phyloP scores from a whole-genome alignment of 2,329 filamentous ascomycete genomes.

The Seiridium cupressi region DNA sequence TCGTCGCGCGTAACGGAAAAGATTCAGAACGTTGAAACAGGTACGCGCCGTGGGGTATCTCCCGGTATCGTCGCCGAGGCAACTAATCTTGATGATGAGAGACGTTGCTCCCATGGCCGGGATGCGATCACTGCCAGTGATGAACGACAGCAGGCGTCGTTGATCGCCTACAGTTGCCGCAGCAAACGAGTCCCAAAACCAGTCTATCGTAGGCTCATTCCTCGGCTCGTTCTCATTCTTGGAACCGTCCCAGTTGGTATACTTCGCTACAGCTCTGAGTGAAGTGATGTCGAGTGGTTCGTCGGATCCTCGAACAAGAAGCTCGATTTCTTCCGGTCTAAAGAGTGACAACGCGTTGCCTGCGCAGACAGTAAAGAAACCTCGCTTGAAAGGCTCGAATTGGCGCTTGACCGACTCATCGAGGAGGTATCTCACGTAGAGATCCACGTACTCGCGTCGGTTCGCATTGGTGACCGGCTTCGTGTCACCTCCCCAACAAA shows the following conservation, averaged over 20 bases:
- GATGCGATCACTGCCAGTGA: constrained; percentile 87
- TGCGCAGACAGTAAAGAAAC: constrained; percentile 89
- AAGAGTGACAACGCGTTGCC: constrained; percentile 87
- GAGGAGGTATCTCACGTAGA: constrained; percentile 78
- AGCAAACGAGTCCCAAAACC: constrained; percentile 88
- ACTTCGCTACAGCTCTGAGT: constrained; percentile 73
- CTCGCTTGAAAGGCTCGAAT: constrained; percentile 91
- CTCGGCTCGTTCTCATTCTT: constrained; percentile 41
- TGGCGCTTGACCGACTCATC: constrained; percentile 76
- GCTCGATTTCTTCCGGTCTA: constrained; percentile 86
- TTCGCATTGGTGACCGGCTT: constrained; percentile 81
- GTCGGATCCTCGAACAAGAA: constrained; percentile 81
- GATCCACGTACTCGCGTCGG: constrained; percentile 79
- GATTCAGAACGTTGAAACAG: constrained; percentile 82
- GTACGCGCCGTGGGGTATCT: constrained; percentile 84
- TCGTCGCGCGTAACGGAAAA: constrained; percentile 70
- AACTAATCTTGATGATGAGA: constrained; percentile 72
- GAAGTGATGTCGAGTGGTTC: constrained; percentile 77
- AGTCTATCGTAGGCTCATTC: constrained; percentile 66
- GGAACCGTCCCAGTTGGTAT: constrained; percentile 67
- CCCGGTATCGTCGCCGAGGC: constrained; percentile 69
- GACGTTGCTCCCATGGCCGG: constrained; percentile 82
- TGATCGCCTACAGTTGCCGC: constrained; percentile 65
- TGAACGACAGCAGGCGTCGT: constrained; percentile 77
- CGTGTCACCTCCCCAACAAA: constrained; percentile 72